A percentile compares a stretch with the other conserved stretches of the same genome.
Conservation (phyloP, 352 stramenopile species). For the Globisporangium nagaii region DNA sequence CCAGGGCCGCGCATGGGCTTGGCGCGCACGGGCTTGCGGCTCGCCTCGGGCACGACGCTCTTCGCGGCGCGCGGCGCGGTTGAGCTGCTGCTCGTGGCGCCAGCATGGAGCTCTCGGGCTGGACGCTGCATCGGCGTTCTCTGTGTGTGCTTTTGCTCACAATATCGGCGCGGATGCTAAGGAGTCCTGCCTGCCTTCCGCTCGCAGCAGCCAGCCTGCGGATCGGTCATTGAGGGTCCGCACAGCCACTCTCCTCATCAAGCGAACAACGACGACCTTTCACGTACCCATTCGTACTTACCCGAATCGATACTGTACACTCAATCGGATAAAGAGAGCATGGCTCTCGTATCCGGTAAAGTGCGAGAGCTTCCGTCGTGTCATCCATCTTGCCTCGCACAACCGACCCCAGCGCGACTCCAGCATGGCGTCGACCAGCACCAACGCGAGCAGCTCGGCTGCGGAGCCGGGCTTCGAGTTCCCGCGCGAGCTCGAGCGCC, state of each 20-base stretch:
- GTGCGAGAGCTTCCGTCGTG: not conserved
- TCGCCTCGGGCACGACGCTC: constrained; percentile 29
- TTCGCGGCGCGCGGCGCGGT: not conserved
- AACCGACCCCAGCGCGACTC: not conserved
- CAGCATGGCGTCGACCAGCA: not conserved
- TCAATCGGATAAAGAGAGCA: not conserved
- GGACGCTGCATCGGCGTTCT: not conserved
- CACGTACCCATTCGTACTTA: constrained; percentile 4
- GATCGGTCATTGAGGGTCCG: too few species aligned
- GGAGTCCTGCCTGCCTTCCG: too few species aligned
- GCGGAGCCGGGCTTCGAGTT: constrained; percentile 53
- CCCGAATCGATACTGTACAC: not conserved
- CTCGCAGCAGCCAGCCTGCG: too few species aligned
- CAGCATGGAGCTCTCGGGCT: not conserved
- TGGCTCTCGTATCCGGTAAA: not conserved
- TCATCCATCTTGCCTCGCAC: not conserved
- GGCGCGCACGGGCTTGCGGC: constrained; percentile 44
- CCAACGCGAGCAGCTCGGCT: not conserved
- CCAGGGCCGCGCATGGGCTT: constrained; percentile 55
- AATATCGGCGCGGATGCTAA: not conserved
- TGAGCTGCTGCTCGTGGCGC: not conserved
- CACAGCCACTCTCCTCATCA: too few species aligned
- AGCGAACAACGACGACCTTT: constrained; percentile 1
- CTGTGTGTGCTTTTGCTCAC: not conserved
- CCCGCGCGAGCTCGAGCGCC: constrained; percentile 39